Evolutionary conservation across 768 basidiomycete species (phyloP).

Genomic region (Termitomyces sp.): DNA sequence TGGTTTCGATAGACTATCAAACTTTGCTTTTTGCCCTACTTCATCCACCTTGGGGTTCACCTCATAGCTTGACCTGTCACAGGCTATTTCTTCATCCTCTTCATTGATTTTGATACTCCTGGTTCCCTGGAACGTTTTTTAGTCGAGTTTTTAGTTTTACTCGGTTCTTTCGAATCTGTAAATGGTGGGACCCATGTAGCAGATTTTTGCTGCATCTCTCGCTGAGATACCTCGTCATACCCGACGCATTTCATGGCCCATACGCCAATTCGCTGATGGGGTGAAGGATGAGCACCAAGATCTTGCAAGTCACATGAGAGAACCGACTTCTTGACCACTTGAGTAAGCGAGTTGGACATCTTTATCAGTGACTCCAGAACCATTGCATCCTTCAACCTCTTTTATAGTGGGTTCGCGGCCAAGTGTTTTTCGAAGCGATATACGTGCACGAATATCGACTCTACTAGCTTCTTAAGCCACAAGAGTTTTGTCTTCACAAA

Average conservation of each 20-base stretch:
- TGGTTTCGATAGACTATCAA: not conserved
- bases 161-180: not conserved
- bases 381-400: no score
- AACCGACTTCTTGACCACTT: slow-evolving; percentile 2
- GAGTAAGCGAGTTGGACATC: no score
- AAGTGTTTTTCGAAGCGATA: not conserved
- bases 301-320: not conserved
- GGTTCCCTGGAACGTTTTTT: not conserved
- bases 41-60: not conserved
- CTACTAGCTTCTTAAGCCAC: not conserved
- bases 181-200: not conserved
- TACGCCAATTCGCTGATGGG: not conserved
- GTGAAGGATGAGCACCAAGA: not conserved
- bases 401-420: no score
- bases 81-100: not conserved
- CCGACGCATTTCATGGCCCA: not conserved
- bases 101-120: not conserved
- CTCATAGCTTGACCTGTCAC: not conserved
- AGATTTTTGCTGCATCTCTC: not conserved
- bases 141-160: not conserved
- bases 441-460: slow-evolving; percentile 1
- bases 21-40: no score
- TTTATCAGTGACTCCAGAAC: not conserved
- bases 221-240: not conserved
- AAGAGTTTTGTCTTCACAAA: not conserved